These are phyloP conservation scores for Terfezia boudieri DNA, from an alignment of 495 filamentous ascomycete genomes.

Conservation along the genomic window DNA sequence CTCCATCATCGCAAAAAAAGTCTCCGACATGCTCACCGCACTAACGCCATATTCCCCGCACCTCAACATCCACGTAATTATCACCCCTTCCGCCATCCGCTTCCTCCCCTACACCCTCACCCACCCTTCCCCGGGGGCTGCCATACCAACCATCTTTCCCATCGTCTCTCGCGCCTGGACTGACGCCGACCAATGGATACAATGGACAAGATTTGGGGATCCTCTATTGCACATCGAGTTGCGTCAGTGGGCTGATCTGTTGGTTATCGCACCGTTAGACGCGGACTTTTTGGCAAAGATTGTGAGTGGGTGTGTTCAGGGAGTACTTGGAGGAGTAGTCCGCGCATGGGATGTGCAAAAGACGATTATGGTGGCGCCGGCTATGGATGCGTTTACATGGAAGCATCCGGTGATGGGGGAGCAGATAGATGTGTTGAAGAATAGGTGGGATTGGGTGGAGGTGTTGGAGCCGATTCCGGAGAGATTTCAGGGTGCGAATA, in stretches of 20 bases:
- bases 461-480: slow-evolving; percentile 48
- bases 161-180: slow-evolving; percentile 33
- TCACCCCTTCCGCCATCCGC: slow-evolving; percentile 44
- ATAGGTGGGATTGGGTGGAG: slow-evolving; percentile 43
- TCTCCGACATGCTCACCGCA: slow-evolving; percentile 43
- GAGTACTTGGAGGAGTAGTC: slow-evolving; percentile 48
- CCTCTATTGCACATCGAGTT: slow-evolving; percentile 69
- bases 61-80: slow-evolving; percentile 55
- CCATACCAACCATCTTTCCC: slow-evolving; percentile 7
- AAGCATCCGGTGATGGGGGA: slow-evolving; percentile 53
- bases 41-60: slow-evolving; percentile 27
- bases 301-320: slow-evolving; percentile 39
- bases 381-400: slow-evolving; percentile 84
- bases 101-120: slow-evolving; percentile 66
- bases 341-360: slow-evolving; percentile 60
- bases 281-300: slow-evolving; percentile 73
- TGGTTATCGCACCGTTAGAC: slow-evolving; percentile 55
- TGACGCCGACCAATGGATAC: slow-evolving; percentile 62
- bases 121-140: slow-evolving; percentile 26
- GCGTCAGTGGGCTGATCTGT: slow-evolving; percentile 53
- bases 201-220: slow-evolving; percentile 24
- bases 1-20: slow-evolving; percentile 73
- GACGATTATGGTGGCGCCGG: slow-evolving; percentile 40
- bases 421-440: slow-evolving; percentile 39
- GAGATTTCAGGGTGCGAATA: slow-evolving; percentile 58